Evolutionary conservation across 169 alveolate genomes (phyloP), one percentile per base, ranked within the genome.

Genomic region (Toxoplasma gondii): DNA sequence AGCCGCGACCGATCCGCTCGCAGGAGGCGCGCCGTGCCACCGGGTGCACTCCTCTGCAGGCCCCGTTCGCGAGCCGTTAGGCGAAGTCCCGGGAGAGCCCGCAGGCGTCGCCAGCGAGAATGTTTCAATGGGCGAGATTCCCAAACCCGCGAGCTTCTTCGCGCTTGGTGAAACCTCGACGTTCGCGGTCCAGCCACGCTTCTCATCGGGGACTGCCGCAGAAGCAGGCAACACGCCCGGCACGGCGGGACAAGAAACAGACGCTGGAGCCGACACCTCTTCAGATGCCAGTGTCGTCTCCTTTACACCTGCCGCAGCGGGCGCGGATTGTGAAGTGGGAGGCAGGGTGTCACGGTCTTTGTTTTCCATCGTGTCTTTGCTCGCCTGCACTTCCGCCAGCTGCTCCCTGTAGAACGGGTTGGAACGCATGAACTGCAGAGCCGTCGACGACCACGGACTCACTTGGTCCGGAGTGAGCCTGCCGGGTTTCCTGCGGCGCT

Each of bases 81-180:
- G 86, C 24, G 86, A 78, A 4, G 49, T 17, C 29, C 86, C 44
- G 1, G 86, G 44, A 78, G 86, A 36, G 22, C 29, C 39, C 22
- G 29, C 86, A 29, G 86, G 86, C 22, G 86, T 78, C 19, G 86
- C 86, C n/a, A 78, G 86, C 2, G 86, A 78, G 86, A 78, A 78
- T 41, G 86, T 78, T 45, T 78, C 45, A n/a, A 78, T n/a, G n/a
- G 86, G 49, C 86, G 86, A 19, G 45, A 19, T 41, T 4, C 45
- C 45, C 86, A 78, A 31, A 4, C 0, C 64, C 4, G 90, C 67
- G 31, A 7, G 69, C 22, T 41, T 29, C 90, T 43, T 16, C 27
- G 53, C 90, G n/a, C 31, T 36, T n/a, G 84, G 19, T 1, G 45
- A 19, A 24, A 16, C 44, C 84, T 31, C 27, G 2, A 27, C 24